phyloP scores from a whole-genome alignment of 1,284 basidiomycete genomes.

The Trichosporon sp. region DNA sequence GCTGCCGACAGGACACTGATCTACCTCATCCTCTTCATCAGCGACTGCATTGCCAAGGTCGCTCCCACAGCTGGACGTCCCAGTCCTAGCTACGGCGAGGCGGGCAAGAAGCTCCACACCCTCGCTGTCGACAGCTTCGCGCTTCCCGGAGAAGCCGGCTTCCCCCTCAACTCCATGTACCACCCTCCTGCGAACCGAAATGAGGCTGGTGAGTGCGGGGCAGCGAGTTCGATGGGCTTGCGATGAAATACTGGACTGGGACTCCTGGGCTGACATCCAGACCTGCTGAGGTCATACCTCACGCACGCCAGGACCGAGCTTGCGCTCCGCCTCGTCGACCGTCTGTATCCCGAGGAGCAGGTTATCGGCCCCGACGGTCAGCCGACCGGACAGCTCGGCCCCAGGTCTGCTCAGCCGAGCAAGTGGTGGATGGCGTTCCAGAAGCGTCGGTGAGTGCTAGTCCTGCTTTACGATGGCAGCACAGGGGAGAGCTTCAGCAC shows the following conservation, averaged over 20 bases:
- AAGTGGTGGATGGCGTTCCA: conserved; percentile 99
- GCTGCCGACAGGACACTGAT: conserved; percentile 94
- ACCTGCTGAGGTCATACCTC: conserved; percentile 74
- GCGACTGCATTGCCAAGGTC: conserved; percentile 90
- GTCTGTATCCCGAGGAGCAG: conserved; percentile 60
- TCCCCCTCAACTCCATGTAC: conserved; percentile 89
- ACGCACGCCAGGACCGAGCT: conserved; percentile 89
- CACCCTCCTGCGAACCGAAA: conserved; percentile 67
- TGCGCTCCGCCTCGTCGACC: conserved; percentile 75
- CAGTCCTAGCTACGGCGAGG: conserved; percentile 70
- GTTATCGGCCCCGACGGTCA: conserved; percentile 40
- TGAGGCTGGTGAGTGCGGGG: conserved; percentile 66
- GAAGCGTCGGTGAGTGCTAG: conserved; percentile 57
- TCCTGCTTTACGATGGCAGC: not conserved
- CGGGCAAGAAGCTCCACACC: conserved; percentile 79
- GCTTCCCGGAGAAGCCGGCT: conserved; percentile 92
- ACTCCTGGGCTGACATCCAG: conserved; percentile 18
- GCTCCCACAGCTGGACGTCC: conserved; percentile 52
- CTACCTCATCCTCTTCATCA: conserved; percentile 95
- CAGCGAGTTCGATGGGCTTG: not conserved
- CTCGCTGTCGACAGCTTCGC: conserved; percentile 88
- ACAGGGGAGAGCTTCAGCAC: not conserved
- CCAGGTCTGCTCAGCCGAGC: conserved; percentile 63
- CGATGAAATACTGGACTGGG: too few species aligned
- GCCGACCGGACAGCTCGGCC: conserved; percentile 55